These are phyloP conservation scores for Metschnikowia vanudenii DNA, from an alignment of 805 yeast genomes.

Conservation along the genomic window DNA sequence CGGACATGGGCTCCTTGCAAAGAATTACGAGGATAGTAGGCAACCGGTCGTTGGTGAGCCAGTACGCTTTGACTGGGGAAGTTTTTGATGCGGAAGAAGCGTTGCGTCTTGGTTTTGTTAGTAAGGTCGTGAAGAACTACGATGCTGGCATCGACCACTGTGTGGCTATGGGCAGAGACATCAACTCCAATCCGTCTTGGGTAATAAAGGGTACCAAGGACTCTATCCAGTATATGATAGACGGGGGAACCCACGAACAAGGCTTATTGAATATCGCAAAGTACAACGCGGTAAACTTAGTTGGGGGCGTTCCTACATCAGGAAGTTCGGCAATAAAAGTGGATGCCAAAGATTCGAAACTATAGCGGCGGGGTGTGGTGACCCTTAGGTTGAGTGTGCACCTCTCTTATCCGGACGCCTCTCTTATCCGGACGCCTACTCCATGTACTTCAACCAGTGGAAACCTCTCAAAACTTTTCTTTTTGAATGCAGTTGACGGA, in stretches of 20 bases:
- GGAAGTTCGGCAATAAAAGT: no score
- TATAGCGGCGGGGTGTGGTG: no score
- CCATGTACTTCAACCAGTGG: no score
- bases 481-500: no score
- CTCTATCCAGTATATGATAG: constrained; percentile 42
- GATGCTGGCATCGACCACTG: constrained; percentile 51
- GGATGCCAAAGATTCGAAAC: no score
- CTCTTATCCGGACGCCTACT: no score
- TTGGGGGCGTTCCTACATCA: constrained; percentile 20
- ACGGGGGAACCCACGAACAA: constrained; percentile 36
- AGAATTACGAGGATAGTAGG: constrained; percentile 54
- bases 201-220: constrained; percentile 66
- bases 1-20: constrained; percentile 78
- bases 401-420: no score
- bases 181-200: constrained; percentile 50
- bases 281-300: constrained; percentile 45
- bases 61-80: constrained; percentile 61
- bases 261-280: constrained; percentile 55
- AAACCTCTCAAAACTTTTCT: no score
- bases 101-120: constrained; percentile 51
- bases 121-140: constrained; percentile 44
- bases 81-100: constrained; percentile 58
- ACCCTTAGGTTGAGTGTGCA: no score
- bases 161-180: constrained; percentile 45
- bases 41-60: constrained; percentile 57